These are phyloP conservation scores for Kluyveromyces dobzhanskii DNA, from an alignment of 805 yeast genomes.

Conservation along the genomic window DNA sequence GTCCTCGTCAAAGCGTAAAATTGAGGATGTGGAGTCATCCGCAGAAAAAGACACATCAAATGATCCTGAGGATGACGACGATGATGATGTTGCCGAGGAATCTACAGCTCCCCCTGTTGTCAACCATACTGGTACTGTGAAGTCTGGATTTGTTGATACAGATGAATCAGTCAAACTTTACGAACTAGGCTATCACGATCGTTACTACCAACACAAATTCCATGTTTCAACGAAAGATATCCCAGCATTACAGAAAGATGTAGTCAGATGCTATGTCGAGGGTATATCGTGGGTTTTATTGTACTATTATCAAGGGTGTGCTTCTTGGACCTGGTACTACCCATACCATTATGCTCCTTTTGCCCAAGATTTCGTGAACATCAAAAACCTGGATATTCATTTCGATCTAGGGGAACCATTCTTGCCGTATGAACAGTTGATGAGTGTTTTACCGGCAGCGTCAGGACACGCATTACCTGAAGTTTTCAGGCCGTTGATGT, in stretches of 20 bases:
- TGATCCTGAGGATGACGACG: slow-evolving; percentile 5
- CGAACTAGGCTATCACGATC: slow-evolving; percentile 78
- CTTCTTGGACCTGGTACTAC: slow-evolving; percentile 97
- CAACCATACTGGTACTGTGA: slow-evolving; percentile 21
- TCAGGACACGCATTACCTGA: slow-evolving; percentile 81
- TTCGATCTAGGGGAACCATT: slow-evolving; percentile 73
- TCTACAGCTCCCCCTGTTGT: slow-evolving; percentile 16
- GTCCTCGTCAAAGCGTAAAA: slow-evolving; percentile 8
- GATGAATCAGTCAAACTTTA: slow-evolving; percentile 56
- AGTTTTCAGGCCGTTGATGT: slow-evolving; percentile 76
- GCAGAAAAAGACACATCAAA: slow-evolving; percentile 20
- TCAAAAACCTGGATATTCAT: slow-evolving; percentile 41
- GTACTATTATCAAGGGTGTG: slow-evolving; percentile 95
- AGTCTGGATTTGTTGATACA: slow-evolving; percentile 33
- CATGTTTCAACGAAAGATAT: slow-evolving; percentile 47
- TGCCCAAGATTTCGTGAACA: slow-evolving; percentile 71
- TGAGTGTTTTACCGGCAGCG: slow-evolving; percentile 93
- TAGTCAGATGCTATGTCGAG: slow-evolving; percentile 72
- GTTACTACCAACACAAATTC: slow-evolving; percentile 78
- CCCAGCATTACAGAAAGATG: slow-evolving; percentile 42
- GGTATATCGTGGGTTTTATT: slow-evolving; percentile 96
- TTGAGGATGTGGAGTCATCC: slow-evolving; percentile 1
- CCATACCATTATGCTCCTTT: slow-evolving; percentile 98
- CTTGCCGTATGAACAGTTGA: slow-evolving; percentile 84
- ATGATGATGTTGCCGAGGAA: slow-evolving; percentile 11